Evolutionary conservation across 2,329 filamentous ascomycete genomes (phyloP).

Genomic region (Colletotrichum lentis): DNA sequence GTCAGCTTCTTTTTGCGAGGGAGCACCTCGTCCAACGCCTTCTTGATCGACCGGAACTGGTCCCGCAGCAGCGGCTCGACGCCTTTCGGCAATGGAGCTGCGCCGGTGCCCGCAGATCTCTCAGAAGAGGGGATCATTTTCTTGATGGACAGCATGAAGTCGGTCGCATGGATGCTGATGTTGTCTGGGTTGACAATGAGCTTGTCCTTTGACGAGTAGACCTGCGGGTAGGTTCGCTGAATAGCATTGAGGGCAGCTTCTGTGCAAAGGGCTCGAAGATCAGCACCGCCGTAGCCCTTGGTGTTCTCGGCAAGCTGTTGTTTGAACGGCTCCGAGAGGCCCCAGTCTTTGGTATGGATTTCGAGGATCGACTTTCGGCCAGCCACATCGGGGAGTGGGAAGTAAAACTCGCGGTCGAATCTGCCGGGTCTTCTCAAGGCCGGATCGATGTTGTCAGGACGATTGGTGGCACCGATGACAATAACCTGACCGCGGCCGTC

Average conservation of each 20-base stretch:
- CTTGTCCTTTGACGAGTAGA: slow-evolving; percentile 90
- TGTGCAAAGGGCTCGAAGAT: slow-evolving; percentile 91
- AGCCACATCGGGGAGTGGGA: slow-evolving; percentile 84
- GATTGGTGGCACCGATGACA: slow-evolving; percentile 97
- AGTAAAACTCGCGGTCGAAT: slow-evolving; percentile 98
- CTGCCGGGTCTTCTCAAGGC: slow-evolving; percentile 92
- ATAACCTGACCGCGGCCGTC: slow-evolving; percentile 98
- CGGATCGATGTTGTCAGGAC: slow-evolving; percentile 94
- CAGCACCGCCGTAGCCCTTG: slow-evolving; percentile 96
- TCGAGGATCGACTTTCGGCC: slow-evolving; percentile 87
- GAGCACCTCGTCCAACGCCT: slow-evolving; percentile 76
- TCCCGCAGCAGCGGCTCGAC: slow-evolving; percentile 82
- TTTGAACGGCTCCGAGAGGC: slow-evolving; percentile 81
- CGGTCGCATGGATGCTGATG: slow-evolving; percentile 87
- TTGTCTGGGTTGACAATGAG: slow-evolving; percentile 84
- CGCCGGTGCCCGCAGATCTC: slow-evolving; percentile 84
- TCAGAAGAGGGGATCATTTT: slow-evolving; percentile 97
- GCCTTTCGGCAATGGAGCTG: slow-evolving; percentile 78
- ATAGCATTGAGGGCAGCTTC: slow-evolving; percentile 96
- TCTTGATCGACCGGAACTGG: slow-evolving; percentile 74
- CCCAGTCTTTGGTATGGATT: slow-evolving; percentile 96
- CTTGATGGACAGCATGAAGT: slow-evolving; percentile 97
- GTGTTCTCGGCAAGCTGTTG: slow-evolving; percentile 84
- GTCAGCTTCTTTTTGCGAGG: slow-evolving; percentile 87
- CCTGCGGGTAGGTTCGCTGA: slow-evolving; percentile 94